Percentiles rank a stretch among this genome's conserved stretches.
These are phyloP conservation scores for Polyporus tsugae DNA, from an alignment of 1,284 basidiomycete genomes.

Conservation along the genomic window DNA sequence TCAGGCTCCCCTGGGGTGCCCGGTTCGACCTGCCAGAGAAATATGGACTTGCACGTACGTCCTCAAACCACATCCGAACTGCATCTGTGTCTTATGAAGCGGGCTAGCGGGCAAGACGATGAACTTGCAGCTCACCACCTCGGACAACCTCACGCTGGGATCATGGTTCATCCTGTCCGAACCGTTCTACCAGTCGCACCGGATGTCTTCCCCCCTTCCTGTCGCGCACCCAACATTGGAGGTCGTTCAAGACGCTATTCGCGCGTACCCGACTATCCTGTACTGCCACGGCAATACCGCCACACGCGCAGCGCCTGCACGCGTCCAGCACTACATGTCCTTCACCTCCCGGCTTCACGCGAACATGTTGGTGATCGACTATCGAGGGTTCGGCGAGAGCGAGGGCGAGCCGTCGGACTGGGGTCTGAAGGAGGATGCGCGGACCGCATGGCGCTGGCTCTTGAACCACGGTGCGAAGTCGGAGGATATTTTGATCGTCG, in stretches of 20 bases:
- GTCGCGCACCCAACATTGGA: constrained; percentile 44
- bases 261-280: constrained; percentile 75
- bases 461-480: constrained; percentile 62
- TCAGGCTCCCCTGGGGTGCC: constrained; percentile 71
- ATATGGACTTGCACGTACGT: constrained; percentile 86
- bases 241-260: constrained; percentile 57
- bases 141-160: constrained; percentile 84
- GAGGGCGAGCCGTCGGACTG: constrained; percentile 78
- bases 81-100: not conserved
- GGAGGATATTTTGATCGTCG: constrained; percentile 74
- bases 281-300: constrained; percentile 93
- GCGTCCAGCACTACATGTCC: constrained; percentile 68
- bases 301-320: constrained; percentile 72
- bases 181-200: constrained; percentile 61
- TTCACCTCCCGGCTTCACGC: constrained; percentile 70
- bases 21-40: constrained; percentile 74
- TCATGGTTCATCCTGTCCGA: constrained; percentile 92
- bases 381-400: constrained; percentile 94
- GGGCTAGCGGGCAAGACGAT: constrained; percentile 29
- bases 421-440: constrained; percentile 81
- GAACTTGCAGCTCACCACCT: constrained; percentile 53
- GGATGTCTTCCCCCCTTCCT: constrained; percentile 39
- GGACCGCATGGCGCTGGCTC: constrained; percentile 85
- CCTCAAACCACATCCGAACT: too few relatives aligned
- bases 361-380: constrained; percentile 89